Evolutionary conservation across 2,329 filamentous ascomycete species (phyloP).

Genomic region (Pseudogymnoascus sp.): DNA sequence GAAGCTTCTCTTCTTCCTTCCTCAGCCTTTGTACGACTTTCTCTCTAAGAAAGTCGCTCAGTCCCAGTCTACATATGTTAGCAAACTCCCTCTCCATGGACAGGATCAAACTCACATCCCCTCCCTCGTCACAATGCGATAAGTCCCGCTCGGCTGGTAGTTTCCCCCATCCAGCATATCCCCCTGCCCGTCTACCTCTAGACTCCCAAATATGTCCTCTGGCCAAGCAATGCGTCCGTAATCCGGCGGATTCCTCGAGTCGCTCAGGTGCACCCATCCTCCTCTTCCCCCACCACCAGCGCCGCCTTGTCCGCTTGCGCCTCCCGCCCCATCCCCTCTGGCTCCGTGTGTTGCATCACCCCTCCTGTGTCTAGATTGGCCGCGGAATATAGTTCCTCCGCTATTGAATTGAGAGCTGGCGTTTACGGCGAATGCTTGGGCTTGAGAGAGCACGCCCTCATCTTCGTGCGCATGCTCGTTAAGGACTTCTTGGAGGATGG

Average conservation of each 20-base stretch:
- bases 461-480: constrained; percentile 47
- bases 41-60: constrained; percentile 45
- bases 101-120: constrained; percentile 49
- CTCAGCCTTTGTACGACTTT: constrained; percentile 46
- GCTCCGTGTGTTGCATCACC: constrained; percentile 33
- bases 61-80: constrained; percentile 37
- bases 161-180: constrained; percentile 44
- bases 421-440: constrained; percentile 50
- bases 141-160: constrained; percentile 53
- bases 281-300: constrained; percentile 51
- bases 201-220: constrained; percentile 61
- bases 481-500: constrained; percentile 50
- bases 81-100: constrained; percentile 7
- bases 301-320: constrained; percentile 51
- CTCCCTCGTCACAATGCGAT: constrained; percentile 55
- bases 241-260: constrained; percentile 54
- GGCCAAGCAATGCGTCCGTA: constrained; percentile 61
- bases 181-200: constrained; percentile 52
- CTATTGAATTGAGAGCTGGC: constrained; percentile 46
- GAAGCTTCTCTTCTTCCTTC: constrained; percentile 38
- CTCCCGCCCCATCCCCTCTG: constrained; percentile 41
- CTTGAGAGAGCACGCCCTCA: constrained; percentile 46
- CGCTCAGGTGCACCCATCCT: constrained; percentile 58
- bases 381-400: constrained; percentile 41
- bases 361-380: constrained; percentile 21